Conservation (phyloP, 2,329 filamentous ascomycete genomes). For the Pseudogymnoascus sp. region DNA sequence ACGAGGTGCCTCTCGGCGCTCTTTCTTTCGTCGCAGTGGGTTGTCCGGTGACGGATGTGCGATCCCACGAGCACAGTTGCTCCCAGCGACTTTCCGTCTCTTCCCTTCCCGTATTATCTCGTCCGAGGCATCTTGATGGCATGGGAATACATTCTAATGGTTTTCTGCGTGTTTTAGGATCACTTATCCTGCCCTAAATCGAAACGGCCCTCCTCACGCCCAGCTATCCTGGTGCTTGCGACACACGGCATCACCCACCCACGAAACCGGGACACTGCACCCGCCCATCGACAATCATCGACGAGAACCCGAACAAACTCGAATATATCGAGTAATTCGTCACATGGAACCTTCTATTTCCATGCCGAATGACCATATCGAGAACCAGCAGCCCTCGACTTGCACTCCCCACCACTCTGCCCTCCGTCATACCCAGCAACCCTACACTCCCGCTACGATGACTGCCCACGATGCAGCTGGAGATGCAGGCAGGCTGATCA, state of each 20-base stretch:
- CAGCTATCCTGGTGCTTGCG: not conserved
- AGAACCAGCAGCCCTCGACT: not conserved
- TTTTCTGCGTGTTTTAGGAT: not conserved
- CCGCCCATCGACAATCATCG: not conserved
- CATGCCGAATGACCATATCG: not conserved
- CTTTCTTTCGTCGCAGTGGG: not conserved
- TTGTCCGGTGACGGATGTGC: not conserved
- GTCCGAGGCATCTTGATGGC: not conserved
- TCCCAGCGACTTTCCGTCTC: not conserved
- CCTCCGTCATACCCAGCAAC: conserved; percentile 20
- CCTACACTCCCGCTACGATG: not conserved
- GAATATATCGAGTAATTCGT: conserved; percentile 11
- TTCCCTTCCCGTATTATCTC: not conserved
- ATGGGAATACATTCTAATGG: not conserved
- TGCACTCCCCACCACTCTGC: conserved; percentile 15
- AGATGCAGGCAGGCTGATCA: conserved; percentile 21
- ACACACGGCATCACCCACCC: conserved; percentile 2
- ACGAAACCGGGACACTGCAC: conserved; percentile 1
- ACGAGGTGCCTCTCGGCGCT: not conserved
- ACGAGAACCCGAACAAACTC: conserved; percentile 2
- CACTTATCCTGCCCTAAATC: conserved; percentile 14
- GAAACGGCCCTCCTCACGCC: conserved; percentile 20
- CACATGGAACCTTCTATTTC: conserved; percentile 10
- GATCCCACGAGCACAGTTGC: not conserved
- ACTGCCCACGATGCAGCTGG: not conserved